Conservation (phyloP, 257 asterid species). For the Misopates orontium region DNA sequence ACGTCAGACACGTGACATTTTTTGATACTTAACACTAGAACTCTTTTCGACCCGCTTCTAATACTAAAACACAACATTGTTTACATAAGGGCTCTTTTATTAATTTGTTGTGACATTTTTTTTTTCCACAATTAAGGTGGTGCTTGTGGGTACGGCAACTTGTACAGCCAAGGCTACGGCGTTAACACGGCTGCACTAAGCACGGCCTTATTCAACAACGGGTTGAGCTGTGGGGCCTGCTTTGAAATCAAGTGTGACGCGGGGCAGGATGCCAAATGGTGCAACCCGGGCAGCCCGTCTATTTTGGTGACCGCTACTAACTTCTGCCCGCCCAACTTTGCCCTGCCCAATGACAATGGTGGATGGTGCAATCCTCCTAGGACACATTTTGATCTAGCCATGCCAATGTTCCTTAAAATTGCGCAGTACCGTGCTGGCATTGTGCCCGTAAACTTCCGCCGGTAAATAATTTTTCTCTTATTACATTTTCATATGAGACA, state of each 20-base stretch:
- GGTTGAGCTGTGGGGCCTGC: conserved; percentile 54
- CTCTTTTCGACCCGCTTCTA: too few species aligned
- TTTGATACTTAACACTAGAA: too few species aligned
- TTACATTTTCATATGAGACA: too few species aligned
- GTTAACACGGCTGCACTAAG: conserved; percentile 51
- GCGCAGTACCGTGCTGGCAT: conserved; percentile 51
- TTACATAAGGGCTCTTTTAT: too few species aligned
- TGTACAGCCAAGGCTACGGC: conserved; percentile 54
- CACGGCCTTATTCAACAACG: conserved; percentile 51
- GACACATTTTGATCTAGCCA: conserved; percentile 49
- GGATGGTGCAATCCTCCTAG: conserved; percentile 61
- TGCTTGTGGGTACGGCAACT: conserved; percentile 52
- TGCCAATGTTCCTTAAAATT: conserved; percentile 51
- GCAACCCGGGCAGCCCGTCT: conserved; percentile 48
- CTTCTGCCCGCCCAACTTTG: conserved; percentile 52
- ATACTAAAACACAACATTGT: too few species aligned
- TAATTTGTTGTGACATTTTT: background rate
- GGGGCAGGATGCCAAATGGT: conserved; percentile 40
- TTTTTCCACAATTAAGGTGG: conserved; percentile 42
- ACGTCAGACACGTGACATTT: too few species aligned
- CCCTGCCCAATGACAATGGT: conserved; percentile 45
- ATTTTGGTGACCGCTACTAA: conserved; percentile 46
- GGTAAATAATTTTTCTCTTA: conserved; percentile 17
- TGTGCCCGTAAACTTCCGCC: conserved; percentile 51
- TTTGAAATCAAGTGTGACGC: conserved; percentile 49